Evolutionary conservation across 192 early-diverging fungal genomes (phyloP), one percentile per base, ranked within the genome.

Genomic region (Rhizophagus prolifer): DNA sequence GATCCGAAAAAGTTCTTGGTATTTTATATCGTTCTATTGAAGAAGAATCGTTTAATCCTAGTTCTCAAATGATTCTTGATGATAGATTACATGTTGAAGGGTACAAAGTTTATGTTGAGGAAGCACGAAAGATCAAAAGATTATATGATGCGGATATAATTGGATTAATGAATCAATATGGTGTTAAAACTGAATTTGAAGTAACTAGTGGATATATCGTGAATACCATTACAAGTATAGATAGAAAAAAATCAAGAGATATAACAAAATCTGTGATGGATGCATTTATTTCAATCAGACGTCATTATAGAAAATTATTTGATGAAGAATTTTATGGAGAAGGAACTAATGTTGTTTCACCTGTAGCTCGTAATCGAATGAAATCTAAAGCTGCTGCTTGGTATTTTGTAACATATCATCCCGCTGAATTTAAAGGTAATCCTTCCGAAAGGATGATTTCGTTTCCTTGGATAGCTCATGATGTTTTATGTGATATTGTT

Each of bases 381-480:
- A 82, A 86, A 47, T 80, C 74, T 19, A 90, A 88, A 67, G 90
- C 88, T 0, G 84, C 81, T 9, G 91, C 92, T 0, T 94, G 92
- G 92, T 92, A 94, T 65, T 86, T 88, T 46, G 92, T 87, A n/a
- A 89, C 89, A 5, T 94, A 94, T 78, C 85, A 88, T 68, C 68
- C 81, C 0, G 25, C 31, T 13, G 85, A 87, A 67, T 38, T 75
- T 13, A 61, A 46, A 26, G 74, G 65, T 14, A 79, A 85, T 26
- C 73, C 77, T 36, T 72, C 74, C 4, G 79, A 83, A 26, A 46
- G 78, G 9, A 79, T 72, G 62, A 59, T 73, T 80, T 82, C 77
- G 28, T 90, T 90, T 62, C 84, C 86, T 19, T 90, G 88, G 88
- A 58, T 82, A 7, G 66, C 85, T 6, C 62, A 86, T 44, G 80